Percentiles rank a stretch among this genome's conserved stretches.
Conservation (phyloP, 2,329 filamentous ascomycete species). For the Raffaelea albimanens region DNA sequence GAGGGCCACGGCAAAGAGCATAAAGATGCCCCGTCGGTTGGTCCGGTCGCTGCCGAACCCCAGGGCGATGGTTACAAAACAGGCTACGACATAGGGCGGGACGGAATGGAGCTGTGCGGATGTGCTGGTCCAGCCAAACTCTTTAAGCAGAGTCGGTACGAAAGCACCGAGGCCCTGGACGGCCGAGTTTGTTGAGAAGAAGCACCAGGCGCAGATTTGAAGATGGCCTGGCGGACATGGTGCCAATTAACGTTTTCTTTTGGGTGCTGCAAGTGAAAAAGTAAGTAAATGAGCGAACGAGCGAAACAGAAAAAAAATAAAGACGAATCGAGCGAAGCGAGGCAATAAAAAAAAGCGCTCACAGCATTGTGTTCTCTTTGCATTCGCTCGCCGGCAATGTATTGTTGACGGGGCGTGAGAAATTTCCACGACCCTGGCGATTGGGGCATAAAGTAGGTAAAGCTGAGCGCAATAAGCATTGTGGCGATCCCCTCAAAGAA, state of each 20-base stretch:
- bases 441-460: constrained; percentile 43
- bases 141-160: constrained; percentile 35
- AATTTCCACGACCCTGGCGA: constrained; percentile 37
- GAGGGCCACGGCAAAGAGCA: constrained; percentile 28
- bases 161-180: constrained; percentile 45
- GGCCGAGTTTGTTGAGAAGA: constrained; percentile 52
- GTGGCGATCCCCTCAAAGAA: constrained; percentile 53
- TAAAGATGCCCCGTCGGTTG: constrained; percentile 29
- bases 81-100: constrained; percentile 32
- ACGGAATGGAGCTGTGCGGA: constrained; percentile 33
- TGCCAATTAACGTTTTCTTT: constrained; percentile 35
- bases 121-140: constrained; percentile 29
- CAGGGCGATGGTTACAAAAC: constrained; percentile 27
- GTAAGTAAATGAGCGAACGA: too few species aligned
- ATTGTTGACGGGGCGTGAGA: constrained; percentile 39
- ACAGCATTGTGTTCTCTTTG: constrained; percentile 34
- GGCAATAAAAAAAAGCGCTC: too few species aligned
- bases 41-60: constrained; percentile 32
- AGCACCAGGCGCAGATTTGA: constrained; percentile 46
- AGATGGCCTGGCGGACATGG: constrained; percentile 41
- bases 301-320: too few species aligned
- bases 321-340: too few species aligned
- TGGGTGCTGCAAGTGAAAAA: constrained; percentile 18
- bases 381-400: constrained; percentile 43
- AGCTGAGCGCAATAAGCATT: constrained; percentile 32